Evolutionary conservation across 805 yeast species (phyloP), one percentile per base, ranked within the genome.

Genomic region (Blastobotrys muscicola): DNA sequence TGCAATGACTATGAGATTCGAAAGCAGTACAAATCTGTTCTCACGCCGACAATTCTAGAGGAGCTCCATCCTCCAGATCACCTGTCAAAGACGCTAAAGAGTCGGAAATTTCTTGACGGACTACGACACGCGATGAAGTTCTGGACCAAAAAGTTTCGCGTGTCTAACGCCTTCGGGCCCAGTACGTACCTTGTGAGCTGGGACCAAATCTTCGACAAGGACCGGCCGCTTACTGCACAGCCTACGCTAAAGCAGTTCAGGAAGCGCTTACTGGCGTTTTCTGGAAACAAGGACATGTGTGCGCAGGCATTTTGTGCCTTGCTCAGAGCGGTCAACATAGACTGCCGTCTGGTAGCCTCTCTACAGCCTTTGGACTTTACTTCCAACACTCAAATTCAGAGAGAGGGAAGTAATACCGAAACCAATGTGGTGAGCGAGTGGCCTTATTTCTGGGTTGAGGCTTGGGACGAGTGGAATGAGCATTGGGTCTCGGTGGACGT

Each of bases 361-460:
- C 56, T 89, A 29, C 98, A 92, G 57, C 92, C 96, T 0, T 89
- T 96, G 0, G 96, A 92, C 58, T 84, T 79, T 50, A 80, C 87
- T 0, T 49, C 59, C 7, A 46, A 48, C 8, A 48, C 36, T 50
- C 46, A 56, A 5, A 38, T 43, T 13, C 37, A 34, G n/a, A 6
- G 6, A 4, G 26, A 20, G 6, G 26, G 15, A 20, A 38, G 13
- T 10, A 40, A 13, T 5, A 10, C 23, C 10, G 38, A 34, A 20
- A 16, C 44, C 13, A 29, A 38, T 12, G 26, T 34, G 14, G 23
- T 10, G 36, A 49, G 42, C 48, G 44, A 29, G 7, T 81, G 68
- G 54, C 97, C 97, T 0, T 71, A 87, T 0, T 87, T 81, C 56
- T 92, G 98, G 98, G 79, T 79, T 15, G 98, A 92, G 59, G 95